Conservation (phyloP, 805 yeast species). For the Metschnikowia cubensis region DNA sequence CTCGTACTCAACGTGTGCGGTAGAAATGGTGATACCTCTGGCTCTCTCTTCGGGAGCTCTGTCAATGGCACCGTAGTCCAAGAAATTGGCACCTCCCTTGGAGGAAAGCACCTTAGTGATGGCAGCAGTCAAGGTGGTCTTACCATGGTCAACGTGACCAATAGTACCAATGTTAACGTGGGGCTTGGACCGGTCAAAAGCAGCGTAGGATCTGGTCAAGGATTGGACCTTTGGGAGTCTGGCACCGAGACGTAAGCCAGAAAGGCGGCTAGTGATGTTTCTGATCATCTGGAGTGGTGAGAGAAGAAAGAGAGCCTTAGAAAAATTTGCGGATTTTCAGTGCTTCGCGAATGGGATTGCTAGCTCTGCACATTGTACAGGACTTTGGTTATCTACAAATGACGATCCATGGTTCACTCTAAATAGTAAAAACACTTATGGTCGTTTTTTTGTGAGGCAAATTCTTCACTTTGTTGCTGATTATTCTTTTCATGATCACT, state of each 20-base stretch:
- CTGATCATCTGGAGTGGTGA: constrained; percentile 23
- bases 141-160: constrained; percentile 99
- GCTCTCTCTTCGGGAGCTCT: constrained; percentile 99
- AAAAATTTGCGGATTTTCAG: constrained; percentile 5
- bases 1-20: constrained; percentile 97
- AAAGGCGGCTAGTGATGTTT: constrained; percentile 22
- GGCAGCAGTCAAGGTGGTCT: constrained; percentile 97
- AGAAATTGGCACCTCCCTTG: constrained; percentile 87
- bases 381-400: neutral
- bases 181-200: constrained; percentile 93
- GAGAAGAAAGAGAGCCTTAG: neutral
- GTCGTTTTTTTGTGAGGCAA: too few species aligned
- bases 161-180: constrained; percentile 97
- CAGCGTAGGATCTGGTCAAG: constrained; percentile 47
- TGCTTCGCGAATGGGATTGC: constrained; percentile 2
- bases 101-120: constrained; percentile 90
- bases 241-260: constrained; percentile 26
- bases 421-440: too few species aligned
- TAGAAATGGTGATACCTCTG: constrained; percentile 97
- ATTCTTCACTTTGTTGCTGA: too few species aligned
- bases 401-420: neutral
- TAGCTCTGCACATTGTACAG: constrained; percentile 2
- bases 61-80: constrained; percentile 91
- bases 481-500: too few species aligned
- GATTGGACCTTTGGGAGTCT: constrained; percentile 22